These are phyloP conservation scores for Coemansia sp. DNA, from an alignment of 371 early-diverging fungal species.

Conservation along the genomic window DNA sequence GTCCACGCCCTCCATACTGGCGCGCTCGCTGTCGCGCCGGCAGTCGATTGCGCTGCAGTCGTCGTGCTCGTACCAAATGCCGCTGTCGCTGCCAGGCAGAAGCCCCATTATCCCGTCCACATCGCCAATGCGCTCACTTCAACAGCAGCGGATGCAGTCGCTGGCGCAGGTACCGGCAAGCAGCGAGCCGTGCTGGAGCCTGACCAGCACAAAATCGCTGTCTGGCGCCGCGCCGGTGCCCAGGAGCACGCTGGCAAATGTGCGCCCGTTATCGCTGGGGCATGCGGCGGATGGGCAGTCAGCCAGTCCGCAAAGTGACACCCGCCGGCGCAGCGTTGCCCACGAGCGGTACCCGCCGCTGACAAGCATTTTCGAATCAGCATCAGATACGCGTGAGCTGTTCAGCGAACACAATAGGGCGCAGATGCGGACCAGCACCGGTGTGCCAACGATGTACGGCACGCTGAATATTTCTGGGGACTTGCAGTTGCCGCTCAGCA, in stretches of 20 bases:
- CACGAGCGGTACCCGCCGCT: conserved; percentile 49
- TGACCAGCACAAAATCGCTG: conserved; percentile 37
- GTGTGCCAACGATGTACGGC: background rate
- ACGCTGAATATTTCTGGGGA: background rate
- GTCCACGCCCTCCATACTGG: background rate
- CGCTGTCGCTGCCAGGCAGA: conserved; percentile 16
- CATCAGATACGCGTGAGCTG: background rate
- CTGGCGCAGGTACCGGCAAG: background rate
- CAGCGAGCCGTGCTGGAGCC: conserved; percentile 11
- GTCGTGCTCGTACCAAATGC: conserved; percentile 25
- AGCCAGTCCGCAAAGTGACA: background rate
- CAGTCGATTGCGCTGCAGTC: conserved; percentile 43
- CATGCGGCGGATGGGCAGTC: background rate
- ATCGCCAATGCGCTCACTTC: conserved; percentile 10
- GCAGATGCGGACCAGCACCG: background rate
- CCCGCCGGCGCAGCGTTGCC: conserved; percentile 39
- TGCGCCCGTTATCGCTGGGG: conserved; percentile 12
- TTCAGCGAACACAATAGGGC: conserved; percentile 7
- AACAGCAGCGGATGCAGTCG: conserved; percentile 1
- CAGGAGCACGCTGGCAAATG: background rate
- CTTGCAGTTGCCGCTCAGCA: background rate
- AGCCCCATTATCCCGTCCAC: background rate
- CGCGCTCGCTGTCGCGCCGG: conserved; percentile 29
- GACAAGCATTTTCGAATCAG: conserved; percentile 38
- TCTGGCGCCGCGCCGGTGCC: conserved; percentile 10